Evolutionary conservation across 2,329 filamentous ascomycete species (phyloP).

Genomic region (Hypoxylon sp.): DNA sequence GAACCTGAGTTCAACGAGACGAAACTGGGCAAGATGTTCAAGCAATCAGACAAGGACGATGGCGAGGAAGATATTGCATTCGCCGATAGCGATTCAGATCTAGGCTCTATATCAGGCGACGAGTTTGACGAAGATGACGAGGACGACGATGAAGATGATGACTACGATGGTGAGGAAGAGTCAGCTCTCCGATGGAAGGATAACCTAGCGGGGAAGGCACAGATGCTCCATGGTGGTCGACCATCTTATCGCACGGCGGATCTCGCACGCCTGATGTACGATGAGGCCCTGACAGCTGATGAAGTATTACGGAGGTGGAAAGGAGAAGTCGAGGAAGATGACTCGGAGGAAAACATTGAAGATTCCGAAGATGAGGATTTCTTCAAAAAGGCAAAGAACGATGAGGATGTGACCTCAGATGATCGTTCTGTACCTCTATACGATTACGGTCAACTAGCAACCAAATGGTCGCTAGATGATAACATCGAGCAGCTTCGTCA

Average conservation of each 20-base stretch:
- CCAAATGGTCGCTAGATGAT: slow-evolving; percentile 87
- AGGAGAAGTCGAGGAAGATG: slow-evolving; percentile 71
- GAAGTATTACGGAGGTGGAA: slow-evolving; percentile 86
- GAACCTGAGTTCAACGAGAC: slow-evolving; percentile 71
- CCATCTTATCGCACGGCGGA: slow-evolving; percentile 84
- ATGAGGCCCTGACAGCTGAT: slow-evolving; percentile 79
- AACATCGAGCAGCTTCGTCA: slow-evolving; percentile 81
- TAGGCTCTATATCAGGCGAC: slow-evolving; percentile 83
- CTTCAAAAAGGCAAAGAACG: slow-evolving; percentile 74
- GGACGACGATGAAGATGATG: slow-evolving; percentile 61
- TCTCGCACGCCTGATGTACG: slow-evolving; percentile 90
- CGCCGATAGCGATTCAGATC: slow-evolving; percentile 96
- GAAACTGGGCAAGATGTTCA: slow-evolving; percentile 74
- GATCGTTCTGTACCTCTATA: slow-evolving; percentile 84
- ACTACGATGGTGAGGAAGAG: slow-evolving; percentile 75
- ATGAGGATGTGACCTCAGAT: slow-evolving; percentile 79
- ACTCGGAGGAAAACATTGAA: slow-evolving; percentile 72
- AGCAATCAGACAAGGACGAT: slow-evolving; percentile 65
- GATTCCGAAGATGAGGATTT: slow-evolving; percentile 73
- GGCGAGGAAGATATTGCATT: slow-evolving; percentile 84
- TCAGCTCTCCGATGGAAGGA: slow-evolving; percentile 88
- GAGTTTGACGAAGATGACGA: slow-evolving; percentile 64
- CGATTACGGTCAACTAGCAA: slow-evolving; percentile 84
- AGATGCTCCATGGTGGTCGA: slow-evolving; percentile 76
- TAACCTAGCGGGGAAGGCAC: slow-evolving; percentile 83